These are phyloP conservation scores for Aspergillus alliaceus DNA, from an alignment of 2,329 filamentous ascomycete species.

Conservation along the genomic window DNA sequence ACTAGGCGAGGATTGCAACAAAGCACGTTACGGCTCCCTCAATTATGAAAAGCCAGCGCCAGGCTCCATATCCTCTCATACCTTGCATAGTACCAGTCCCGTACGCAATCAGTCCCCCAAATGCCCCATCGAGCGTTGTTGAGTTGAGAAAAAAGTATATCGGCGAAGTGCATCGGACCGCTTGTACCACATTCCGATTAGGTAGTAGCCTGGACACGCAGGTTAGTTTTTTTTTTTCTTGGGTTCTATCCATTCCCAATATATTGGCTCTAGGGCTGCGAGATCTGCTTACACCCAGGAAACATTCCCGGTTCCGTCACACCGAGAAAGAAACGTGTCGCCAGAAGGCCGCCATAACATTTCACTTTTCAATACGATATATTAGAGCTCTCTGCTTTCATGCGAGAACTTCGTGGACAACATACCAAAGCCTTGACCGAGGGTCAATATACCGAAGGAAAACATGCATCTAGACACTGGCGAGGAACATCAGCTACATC, in stretches of 20 bases:
- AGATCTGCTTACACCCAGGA: constrained; percentile 64
- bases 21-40: constrained; percentile 63
- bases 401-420: too few relatives aligned
- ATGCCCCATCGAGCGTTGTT: constrained; percentile 58
- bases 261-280: too few relatives aligned
- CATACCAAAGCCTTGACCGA: constrained; percentile 65
- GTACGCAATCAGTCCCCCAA: constrained; percentile 59
- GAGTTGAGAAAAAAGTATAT: constrained; percentile 86
- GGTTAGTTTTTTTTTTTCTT: too few relatives aligned
- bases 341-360: constrained; percentile 74
- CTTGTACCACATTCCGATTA: constrained; percentile 81
- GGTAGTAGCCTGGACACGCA: constrained; percentile 47
- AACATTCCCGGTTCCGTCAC: constrained; percentile 70
- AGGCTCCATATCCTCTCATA: constrained; percentile 54
- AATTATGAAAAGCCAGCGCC: constrained; percentile 54
- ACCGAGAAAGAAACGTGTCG: constrained; percentile 78
- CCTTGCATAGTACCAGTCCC: constrained; percentile 59
- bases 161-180: constrained; percentile 81
- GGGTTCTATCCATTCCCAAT: too few relatives aligned
- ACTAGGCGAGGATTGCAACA: constrained; percentile 57
- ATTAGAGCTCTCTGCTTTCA: too few relatives aligned
- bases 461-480: constrained; percentile 76
- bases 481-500: not conserved
- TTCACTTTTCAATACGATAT: constrained; percentile 45
- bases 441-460: constrained; percentile 72